phyloP scores from a whole-genome alignment of 2,329 filamentous ascomycete species.

The Clonostachys chloroleuca region DNA sequence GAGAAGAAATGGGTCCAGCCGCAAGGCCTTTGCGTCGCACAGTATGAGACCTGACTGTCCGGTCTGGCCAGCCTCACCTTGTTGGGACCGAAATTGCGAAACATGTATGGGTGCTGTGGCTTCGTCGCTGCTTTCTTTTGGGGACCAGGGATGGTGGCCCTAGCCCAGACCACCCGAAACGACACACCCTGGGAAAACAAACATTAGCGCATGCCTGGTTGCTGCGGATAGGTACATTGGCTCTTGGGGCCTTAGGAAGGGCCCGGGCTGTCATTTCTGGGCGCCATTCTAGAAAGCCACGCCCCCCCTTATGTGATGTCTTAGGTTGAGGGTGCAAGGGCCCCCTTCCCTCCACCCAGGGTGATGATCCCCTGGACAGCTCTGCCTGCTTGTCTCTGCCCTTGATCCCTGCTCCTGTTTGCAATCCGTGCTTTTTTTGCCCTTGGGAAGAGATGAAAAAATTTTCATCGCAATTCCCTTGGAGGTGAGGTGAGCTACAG shows the following conservation, averaged over 20 bases:
- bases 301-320: constrained; percentile 1
- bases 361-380: constrained; percentile 1
- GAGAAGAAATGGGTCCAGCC: background rate
- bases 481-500: background rate
- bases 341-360: constrained; percentile 3
- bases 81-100: constrained; percentile 1
- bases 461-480: background rate
- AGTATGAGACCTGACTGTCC: constrained; percentile 3
- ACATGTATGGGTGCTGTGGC: too few species aligned
- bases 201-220: too few species aligned
- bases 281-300: constrained; percentile 7
- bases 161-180: too few species aligned
- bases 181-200: too few species aligned
- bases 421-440: background rate
- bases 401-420: background rate
- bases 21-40: background rate
- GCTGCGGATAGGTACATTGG: too few species aligned
- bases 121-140: too few species aligned
- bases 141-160: too few species aligned
- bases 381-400: background rate
- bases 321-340: constrained; percentile 1
- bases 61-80: constrained; percentile 1
- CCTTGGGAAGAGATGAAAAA: background rate
- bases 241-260: too few species aligned
- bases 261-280: too few species aligned